Evolutionary conservation across 208 protist species (phyloP).

Genomic region (Herpetomonas samuelpessoai): DNA sequence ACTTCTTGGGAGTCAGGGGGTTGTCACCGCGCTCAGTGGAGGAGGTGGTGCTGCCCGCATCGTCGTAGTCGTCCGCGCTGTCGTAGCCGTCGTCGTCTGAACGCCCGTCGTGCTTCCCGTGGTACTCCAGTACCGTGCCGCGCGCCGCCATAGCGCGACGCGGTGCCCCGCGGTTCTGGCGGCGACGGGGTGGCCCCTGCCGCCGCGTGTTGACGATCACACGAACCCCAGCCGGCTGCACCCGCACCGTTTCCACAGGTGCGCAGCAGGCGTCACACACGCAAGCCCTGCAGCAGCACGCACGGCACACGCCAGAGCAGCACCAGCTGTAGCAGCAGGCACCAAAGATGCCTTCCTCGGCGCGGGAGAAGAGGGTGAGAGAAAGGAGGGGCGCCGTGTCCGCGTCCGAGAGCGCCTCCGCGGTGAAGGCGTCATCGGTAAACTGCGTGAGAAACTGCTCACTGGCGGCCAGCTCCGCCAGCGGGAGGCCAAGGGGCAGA

Average conservation of each 20-base stretch:
- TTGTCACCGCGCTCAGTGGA: background rate
- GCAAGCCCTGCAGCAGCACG: background rate
- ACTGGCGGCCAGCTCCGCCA: background rate
- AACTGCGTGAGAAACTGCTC: background rate
- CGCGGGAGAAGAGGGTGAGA: background rate
- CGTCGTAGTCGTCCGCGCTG: background rate
- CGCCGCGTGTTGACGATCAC: background rate
- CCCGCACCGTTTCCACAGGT: background rate
- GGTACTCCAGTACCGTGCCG: background rate
- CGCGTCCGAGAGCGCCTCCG: no score
- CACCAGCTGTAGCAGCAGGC: background rate
- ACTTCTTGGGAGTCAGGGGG: background rate
- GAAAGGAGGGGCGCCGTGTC: background rate
- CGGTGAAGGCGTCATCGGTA: background rate
- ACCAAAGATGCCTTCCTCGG: background rate
- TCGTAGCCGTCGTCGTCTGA: background rate
- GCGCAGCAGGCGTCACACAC: background rate
- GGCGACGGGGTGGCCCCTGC: no score
- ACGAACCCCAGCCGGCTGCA: background rate
- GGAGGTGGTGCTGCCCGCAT: no score
- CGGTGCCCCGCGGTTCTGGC: background rate
- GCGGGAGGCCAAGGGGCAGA: background rate
- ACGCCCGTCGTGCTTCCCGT: background rate
- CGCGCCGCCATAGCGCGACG: no score
- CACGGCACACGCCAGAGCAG: background rate